Conservation (phyloP, 331 rosid genomes). For the Malus hybrid region DNA sequence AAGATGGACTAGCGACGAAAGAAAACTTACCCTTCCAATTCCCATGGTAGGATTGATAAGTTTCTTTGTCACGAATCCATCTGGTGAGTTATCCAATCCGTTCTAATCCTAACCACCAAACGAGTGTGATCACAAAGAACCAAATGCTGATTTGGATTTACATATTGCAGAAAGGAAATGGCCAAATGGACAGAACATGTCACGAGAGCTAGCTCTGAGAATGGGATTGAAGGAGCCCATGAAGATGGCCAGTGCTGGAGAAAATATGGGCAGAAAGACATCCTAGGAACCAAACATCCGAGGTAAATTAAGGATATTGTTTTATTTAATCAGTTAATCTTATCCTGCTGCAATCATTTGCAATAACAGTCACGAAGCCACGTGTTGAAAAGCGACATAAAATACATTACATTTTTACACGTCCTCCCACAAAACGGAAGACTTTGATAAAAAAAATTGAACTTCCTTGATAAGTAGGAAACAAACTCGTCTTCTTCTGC, state of each 20-base stretch:
- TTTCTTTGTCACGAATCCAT: too few species aligned
- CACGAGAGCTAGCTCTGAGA: constrained; percentile 45
- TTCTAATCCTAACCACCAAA: too few species aligned
- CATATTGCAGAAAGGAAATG: constrained; percentile 56
- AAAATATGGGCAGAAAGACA: constrained; percentile 89
- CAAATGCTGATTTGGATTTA: background rate
- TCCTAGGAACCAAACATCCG: constrained; percentile 67
- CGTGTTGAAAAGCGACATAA: background rate
- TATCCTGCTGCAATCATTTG: constrained; percentile 7
- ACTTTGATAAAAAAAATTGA: background rate
- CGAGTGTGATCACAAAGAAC: background rate
- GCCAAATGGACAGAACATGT: constrained; percentile 54
- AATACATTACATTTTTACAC: background rate
- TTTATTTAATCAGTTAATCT: background rate
- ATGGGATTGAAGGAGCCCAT: constrained; percentile 52
- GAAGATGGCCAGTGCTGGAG: constrained; percentile 81
- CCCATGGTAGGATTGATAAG: too few species aligned
- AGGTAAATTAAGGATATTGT: constrained; percentile 35
- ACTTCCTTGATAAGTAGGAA: background rate
- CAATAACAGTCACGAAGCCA: background rate
- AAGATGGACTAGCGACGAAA: too few species aligned
- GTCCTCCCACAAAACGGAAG: background rate
- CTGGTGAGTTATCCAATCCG: too few species aligned
- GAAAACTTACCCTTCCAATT: too few species aligned
- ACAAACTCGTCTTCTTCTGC: background rate